These are phyloP conservation scores for Poa pratensis DNA, from an alignment of 176 grass and related monocot genomes.

Conservation along the genomic window DNA sequence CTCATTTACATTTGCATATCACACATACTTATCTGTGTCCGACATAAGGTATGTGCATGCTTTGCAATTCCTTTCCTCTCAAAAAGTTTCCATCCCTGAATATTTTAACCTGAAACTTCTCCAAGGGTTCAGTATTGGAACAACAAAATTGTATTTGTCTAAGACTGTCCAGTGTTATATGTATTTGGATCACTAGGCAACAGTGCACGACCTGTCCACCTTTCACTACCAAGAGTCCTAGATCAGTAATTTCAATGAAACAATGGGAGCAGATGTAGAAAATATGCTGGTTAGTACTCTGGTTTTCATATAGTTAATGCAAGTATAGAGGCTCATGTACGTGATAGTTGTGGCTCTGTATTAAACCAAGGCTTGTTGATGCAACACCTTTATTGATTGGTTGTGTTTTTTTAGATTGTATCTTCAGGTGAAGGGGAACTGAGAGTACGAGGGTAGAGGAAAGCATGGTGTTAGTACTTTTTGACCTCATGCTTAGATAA, in stretches of 20 bases:
- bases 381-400: not conserved
- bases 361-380: conserved; percentile 6
- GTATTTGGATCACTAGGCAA: conserved; percentile 6
- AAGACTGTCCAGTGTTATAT: conserved; percentile 23
- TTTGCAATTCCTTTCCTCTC: conserved; percentile 30
- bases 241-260: conserved; percentile 6
- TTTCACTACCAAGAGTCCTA: conserved; percentile 6
- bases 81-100: not conserved
- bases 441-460: not conserved
- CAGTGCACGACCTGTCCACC: not conserved
- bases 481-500: not conserved
- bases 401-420: not conserved
- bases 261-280: not conserved
- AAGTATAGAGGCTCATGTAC: not conserved
- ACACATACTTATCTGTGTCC: conserved; percentile 81
- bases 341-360: not conserved
- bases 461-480: conserved; percentile 5
- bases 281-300: conserved; percentile 7
- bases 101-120: conserved; percentile 32
- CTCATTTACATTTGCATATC: conserved; percentile 90
- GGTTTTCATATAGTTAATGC: conserved; percentile 36
- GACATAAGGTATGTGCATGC: conserved; percentile 51
- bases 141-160: not conserved
- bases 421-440: conserved; percentile 5
- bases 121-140: conserved; percentile 13